These are phyloP conservation scores for Suhomyces taliae DNA, from an alignment of 1,139 yeast species.

Conservation along the genomic window DNA sequence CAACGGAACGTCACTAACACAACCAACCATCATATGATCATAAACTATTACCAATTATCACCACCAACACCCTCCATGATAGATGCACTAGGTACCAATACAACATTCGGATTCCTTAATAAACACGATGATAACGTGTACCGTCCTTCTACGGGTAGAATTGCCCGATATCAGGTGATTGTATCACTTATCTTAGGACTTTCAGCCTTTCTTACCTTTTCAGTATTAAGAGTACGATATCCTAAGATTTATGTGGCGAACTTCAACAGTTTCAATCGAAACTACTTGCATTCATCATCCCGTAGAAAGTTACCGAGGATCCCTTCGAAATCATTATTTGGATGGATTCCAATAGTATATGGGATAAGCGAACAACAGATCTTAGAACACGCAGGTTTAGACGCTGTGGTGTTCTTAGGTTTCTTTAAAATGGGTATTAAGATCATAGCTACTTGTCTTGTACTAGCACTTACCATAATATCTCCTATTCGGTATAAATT, in stretches of 20 bases:
- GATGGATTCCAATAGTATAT: conserved; percentile 75
- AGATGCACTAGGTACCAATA: not conserved
- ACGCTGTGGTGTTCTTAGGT: conserved; percentile 83
- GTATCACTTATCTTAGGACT: conserved; percentile 66
- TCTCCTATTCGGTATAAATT: conserved; percentile 73
- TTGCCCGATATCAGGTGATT: conserved; percentile 52
- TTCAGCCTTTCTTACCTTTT: conserved; percentile 62
- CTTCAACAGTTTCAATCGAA: conserved; percentile 43
- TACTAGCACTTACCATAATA: conserved; percentile 64
- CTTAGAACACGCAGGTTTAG: conserved; percentile 87
- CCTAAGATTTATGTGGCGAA: conserved; percentile 70
- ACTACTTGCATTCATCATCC: conserved; percentile 46
- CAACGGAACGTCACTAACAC: not conserved
- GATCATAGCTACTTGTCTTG: conserved; percentile 54
- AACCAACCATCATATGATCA: not conserved
- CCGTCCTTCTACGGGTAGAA: conserved; percentile 33
- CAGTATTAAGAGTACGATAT: conserved; percentile 62
- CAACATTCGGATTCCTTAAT: not conserved
- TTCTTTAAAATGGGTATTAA: conserved; percentile 78
- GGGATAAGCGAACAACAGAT: conserved; percentile 71
- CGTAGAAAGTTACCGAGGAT: conserved; percentile 39
- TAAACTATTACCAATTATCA: no score
- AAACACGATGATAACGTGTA: conserved; percentile 12
- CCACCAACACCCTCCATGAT: not conserved
- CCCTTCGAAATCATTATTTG: conserved; percentile 54